Evolutionary conservation across 768 basidiomycete genomes (phyloP), one percentile per base, ranked within the genome.

Genomic region (Chalciporus piperatus): DNA sequence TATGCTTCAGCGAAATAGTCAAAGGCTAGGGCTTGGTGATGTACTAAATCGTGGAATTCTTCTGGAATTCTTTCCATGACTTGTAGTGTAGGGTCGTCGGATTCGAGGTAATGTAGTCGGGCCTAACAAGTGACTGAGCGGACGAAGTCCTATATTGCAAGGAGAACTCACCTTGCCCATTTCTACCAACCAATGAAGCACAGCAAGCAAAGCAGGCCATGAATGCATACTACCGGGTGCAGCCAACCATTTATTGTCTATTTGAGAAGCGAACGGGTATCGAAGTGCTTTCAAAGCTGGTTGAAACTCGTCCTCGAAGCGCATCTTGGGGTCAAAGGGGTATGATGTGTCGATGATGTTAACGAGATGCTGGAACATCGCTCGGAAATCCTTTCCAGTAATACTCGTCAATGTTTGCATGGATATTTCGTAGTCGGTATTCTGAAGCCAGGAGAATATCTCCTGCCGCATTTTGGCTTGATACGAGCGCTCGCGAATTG

Each of bases 181-280:
- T 59, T 91, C 86, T 8, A 89, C 90, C 13, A 99, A 72, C 97
- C 97, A 99, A 69, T 95, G 89, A 30, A 98, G 66, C 62, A 90
- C 88, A 19, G 89, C 96, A 14, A 98, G 75, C 22, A 97, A 70
- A 19, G 82, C 76, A 0, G 92, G 91, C 97, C 96, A 98, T n/a
- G 87, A 85, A 70, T 92, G 89, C 75, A 89, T 87, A 48, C 85
- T 87, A 0, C 91, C 95, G 0, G 93, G 89, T 2, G 94, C 87
- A 8, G 86, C 86, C 5, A 98, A 70, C 79, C 90, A 92, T 57
- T 90, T 94, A 46, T 85, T 84, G 58, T 92, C 90, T 16, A 98
- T 79, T 51, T 82, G 78, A 45, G 85, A 78, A 4, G 83, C 77
- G 52, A 84, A 89, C 0, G 97, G 96, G 70, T 98, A 99, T 56